Base-by-base conservation (phyloP, 176 grass and related monocot species). In the Eragrostis nindensis region DNA sequence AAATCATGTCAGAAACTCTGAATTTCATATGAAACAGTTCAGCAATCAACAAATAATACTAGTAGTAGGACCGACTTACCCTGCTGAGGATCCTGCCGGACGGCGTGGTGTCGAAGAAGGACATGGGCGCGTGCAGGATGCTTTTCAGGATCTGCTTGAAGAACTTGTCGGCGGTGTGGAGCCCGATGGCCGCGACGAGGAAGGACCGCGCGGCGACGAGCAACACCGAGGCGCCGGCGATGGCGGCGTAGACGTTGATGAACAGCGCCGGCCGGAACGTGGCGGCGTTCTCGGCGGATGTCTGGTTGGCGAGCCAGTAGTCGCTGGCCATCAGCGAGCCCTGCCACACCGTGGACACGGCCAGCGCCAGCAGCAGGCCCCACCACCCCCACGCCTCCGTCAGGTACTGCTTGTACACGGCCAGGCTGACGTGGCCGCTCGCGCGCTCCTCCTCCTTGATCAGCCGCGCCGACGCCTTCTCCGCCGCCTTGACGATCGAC, bases 21-120 rank as follows among this genome's bases (percentile, higher is more conserved):
- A 66, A 49, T 7, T 63, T 36, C 8, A 36, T 36, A 36, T 36
- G 32, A 36, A 36, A 36, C 32, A 36, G 32, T 36, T 36, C 2
- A 36, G 32, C 32, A 36, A 36, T 36, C 32, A 36, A 36, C 32
- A 36, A 36, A 36, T 36, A n/a, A n/a, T n/a, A n/a, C n/a, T 36
- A 36, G 4, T 36, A 36, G 32, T 36, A 36, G n/a, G n/a, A n/a
- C n/a, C 32, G 8, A 66, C 40, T 49, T 85, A 97, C 92, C 96
- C 96, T 85, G 82, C 88, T 99, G 50, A 99, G 96, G 79, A 99
- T 91, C 83, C 96, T 95, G 70, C 92, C 96, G 54, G 92, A 99
- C 8, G 96, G 96, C 11, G 92, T 99, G 24, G 92, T 99, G 87
- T 99, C 92, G 67, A 99, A 99, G 80, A 95, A 99, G 5, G 92